Base-by-base conservation (phyloP, 192 early-diverging fungal species). In the Backusella morwellensis region DNA sequence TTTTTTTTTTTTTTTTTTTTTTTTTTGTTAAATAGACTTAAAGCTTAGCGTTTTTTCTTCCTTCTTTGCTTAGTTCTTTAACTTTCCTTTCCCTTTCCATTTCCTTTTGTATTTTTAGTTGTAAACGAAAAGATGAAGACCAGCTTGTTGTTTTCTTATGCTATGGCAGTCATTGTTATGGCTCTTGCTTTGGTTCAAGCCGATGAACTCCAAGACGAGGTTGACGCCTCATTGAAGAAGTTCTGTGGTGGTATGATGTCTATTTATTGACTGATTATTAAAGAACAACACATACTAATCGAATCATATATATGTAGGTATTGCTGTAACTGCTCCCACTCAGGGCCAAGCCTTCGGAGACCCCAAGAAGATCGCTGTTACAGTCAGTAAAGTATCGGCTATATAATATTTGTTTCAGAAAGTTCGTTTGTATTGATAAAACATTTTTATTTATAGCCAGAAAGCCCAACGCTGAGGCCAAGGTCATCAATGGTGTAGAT, bases 401-500 rank as follows among this genome's bases (percentile, higher is more conserved):
- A 34, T 19, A 54, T 19, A 73, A 19, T 19, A 35, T 50, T 17
- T 35, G 21, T 47, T 40, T 26, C 21, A 29, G 21, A 63, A 63
- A 29, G 23, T 35, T 11, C 40, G 40, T 40, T 15, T 19, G 66
- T 3, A 63, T 21, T 63, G 9, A 21, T 29, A 52, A 44, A 44
- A 44, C 42, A 44, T 32, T 32, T n/a, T 59, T 34, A 35, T 6
- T 75, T 42, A 66, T 56, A 79, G 78, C 80, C 38, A 77, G 80
- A 74, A 66, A 66, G 3, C 80, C 80, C 41, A 75, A 81, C 35
- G 59, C 73, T 21, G 73, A 78, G 42, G 73, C 72, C 67, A 81
- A 81, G 59, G 54, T 81, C 29, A 54, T 81, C 23, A 70, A 75
- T 38, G 80, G 40, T 71, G 80, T 81, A 35, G 80, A 81, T 75